phyloP scores from a whole-genome alignment of 139 green algal species.

The Pleodorina starrii region DNA sequence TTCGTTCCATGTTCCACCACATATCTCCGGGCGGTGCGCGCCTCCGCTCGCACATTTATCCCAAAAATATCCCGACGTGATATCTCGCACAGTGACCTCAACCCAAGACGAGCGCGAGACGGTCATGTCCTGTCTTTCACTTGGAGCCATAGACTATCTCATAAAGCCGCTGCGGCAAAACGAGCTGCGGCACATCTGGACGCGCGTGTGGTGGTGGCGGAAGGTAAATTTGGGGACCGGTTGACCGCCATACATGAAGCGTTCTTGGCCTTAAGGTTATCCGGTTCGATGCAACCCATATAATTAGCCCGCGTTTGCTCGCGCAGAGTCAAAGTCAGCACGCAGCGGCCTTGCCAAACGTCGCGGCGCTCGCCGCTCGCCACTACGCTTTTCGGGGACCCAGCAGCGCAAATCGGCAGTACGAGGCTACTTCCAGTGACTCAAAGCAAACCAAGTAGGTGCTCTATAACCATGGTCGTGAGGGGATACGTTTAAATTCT shows the following conservation, averaged over 20 bases:
- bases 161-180: constrained; percentile 90
- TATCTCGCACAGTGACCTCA: constrained; percentile 75
- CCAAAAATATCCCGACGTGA: too few relatives aligned
- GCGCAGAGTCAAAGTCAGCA: constrained; percentile 44
- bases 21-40: too few relatives aligned
- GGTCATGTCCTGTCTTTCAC: constrained; percentile 83
- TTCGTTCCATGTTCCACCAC: too few relatives aligned
- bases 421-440: constrained; percentile 37
- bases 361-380: background rate
- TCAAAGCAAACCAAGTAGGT: constrained; percentile 62
- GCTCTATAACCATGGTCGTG: background rate
- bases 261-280: too few relatives aligned
- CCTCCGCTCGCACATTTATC: too few relatives aligned
- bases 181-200: constrained; percentile 91
- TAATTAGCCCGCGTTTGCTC: too few relatives aligned
- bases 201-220: constrained; percentile 82
- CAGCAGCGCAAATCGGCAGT: constrained; percentile 27
- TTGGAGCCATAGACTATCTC: constrained; percentile 91
- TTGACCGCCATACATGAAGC: too few relatives aligned
- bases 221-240: constrained; percentile 47
- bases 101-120: constrained; percentile 74
- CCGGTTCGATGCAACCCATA: too few relatives aligned
- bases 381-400: constrained; percentile 17
- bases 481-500: too few relatives aligned
- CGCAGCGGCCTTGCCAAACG: background rate